Evolutionary conservation across 2,329 filamentous ascomycete species (phyloP), one percentile per base, ranked within the genome.

Genomic region (Grosmannia clavigera): DNA sequence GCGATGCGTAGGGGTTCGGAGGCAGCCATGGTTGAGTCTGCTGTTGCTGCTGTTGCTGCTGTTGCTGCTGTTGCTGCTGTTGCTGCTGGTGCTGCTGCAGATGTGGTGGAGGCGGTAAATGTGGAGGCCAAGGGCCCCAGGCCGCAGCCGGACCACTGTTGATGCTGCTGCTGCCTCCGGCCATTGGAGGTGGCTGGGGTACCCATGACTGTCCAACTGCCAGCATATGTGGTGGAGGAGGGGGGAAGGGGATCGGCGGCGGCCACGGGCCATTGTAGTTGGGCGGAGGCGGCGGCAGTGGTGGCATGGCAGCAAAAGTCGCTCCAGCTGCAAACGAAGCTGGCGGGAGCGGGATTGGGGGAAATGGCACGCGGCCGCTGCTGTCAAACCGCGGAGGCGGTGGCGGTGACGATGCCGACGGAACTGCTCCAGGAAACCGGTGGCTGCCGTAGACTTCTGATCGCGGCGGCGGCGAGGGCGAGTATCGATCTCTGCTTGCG

Each of bases 181-280:
- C 29, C 40, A n/a, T 7, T 22, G 46, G 46, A 10, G 22, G 38
- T 19, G 35, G 25, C 40, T 31, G 38, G 22, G 35, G 35, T 22
- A 40, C 11, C 53, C 53, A 22, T n/a, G 19, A 52, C 56, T 27
- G 25, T 6, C 35, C 35, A 3, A 14, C n/a, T n/a, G 48, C n/a
- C n/a, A 35, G 22, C 19, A 22, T 22, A 22, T 52, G 57, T 7
- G 52, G 31, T n/a, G 59, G 57, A 7, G 22, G 22, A 11, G 53
- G 55, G 19, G 48, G 57, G 12, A 40, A 54, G 1, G 63, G 63
- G 6, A 60, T 33, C 4, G 59, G 60, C 19, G 59, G 63, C 3
- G 63, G 63, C 63, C 63, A 64, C 16, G 25, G 60, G 2, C 63
- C 63, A 5, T 62, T 58, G 48, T 61, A 64, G 56, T 60, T 55